Evolutionary conservation across 1,139 yeast genomes (phyloP), one percentile per base, ranked within the genome.

Genomic region (Lodderomyces beijingensis): DNA sequence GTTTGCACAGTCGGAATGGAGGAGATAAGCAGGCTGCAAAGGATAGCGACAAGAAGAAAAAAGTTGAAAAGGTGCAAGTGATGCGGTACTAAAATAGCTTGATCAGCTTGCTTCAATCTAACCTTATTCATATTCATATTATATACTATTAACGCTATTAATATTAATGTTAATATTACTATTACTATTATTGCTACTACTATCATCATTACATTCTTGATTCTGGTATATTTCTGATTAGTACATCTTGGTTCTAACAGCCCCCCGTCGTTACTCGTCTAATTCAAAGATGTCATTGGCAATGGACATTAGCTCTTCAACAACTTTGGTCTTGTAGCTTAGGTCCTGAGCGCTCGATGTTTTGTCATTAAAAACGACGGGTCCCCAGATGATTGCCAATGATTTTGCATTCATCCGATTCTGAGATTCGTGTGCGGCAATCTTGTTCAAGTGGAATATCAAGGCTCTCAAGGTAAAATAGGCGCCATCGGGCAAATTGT

Each of bases 351-450:
- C 80, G 45, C 77, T 79, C 51, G 71, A 61, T 24, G 75, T 74
- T 41, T 72, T 74, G 47, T 77, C 84, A 33, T 75, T 73, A 53
- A 91, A 71, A 32, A 91, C 60, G 2, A 87, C 86, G 9, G 96
- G 95, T 0, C 96, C 96, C 97, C 98, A 91, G 32, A 89, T 87
- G 31, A 84, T 84, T 29, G 94, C 83, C 46, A 89, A 59, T 37
- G 82, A 80, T 49, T 79, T 81, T 34, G 79, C 69, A 30, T 79
- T 78, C 98, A 91, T 91, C 51, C 93, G 70, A 51, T 87, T 87
- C 23, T 60, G 50, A 10, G 70, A 66, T 49, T 79, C 81, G 39
- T 79, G 70, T 16, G 74, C 71, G 20, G 83, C 78, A 6, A 91
- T 81, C 34, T 81, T 74, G 45, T 83, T 79, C 44, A 91, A 71